These are phyloP conservation scores for Hansfordia pulvinata DNA, from an alignment of 2,329 filamentous ascomycete genomes.

Conservation along the genomic window DNA sequence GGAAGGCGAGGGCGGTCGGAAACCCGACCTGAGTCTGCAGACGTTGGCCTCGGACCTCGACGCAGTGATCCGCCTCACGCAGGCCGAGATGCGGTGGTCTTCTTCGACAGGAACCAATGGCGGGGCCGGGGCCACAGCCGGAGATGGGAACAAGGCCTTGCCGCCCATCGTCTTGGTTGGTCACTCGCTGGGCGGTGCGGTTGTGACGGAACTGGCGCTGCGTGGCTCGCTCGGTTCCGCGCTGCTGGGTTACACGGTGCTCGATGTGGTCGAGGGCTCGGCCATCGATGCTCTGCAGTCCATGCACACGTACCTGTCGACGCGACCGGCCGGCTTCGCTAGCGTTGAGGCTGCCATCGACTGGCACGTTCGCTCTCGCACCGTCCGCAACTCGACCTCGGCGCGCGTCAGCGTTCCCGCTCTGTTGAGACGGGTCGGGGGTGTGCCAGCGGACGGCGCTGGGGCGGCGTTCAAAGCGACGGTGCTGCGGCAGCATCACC, in stretches of 20 bases:
- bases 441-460: too few relatives aligned
- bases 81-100: conserved; percentile 57
- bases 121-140: too few relatives aligned
- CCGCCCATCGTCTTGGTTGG: conserved; percentile 75
- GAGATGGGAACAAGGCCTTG: too few relatives aligned
- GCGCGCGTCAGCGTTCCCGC: conserved; percentile 80
- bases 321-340: conserved; percentile 66
- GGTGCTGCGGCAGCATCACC: conserved; percentile 1
- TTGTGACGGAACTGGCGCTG: conserved; percentile 72
- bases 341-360: conserved; percentile 70
- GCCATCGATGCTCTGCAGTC: conserved; percentile 89
- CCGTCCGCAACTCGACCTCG: conserved; percentile 70
- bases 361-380: conserved; percentile 86
- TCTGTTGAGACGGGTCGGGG: conserved; percentile 51
- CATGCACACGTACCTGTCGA: conserved; percentile 86
- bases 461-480: conserved; percentile 36
- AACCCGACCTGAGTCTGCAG: conserved; percentile 55
- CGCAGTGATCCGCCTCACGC: conserved; percentile 53
- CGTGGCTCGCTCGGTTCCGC: conserved; percentile 49
- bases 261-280: conserved; percentile 92
- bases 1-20: conserved; percentile 13
- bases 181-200: conserved; percentile 84
- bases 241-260: conserved; percentile 73
- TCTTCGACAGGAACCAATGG: too few relatives aligned
- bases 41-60: conserved; percentile 63